phyloP scores from a whole-genome alignment of 2,329 filamentous ascomycete species.

The Pyricularia grisea region DNA sequence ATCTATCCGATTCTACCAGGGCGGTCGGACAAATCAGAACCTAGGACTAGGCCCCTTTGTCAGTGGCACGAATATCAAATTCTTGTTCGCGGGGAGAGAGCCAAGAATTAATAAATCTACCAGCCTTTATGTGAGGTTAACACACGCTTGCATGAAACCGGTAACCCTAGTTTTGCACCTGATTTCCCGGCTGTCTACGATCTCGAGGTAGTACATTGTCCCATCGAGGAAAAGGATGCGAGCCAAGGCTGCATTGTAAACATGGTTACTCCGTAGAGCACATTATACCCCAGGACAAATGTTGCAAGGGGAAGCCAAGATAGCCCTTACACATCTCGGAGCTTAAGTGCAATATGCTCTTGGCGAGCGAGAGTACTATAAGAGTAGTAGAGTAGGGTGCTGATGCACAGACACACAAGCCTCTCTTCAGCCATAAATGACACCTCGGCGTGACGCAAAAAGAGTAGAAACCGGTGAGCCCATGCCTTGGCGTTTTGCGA shows the following conservation, averaged over 20 bases:
- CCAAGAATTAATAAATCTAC: background rate
- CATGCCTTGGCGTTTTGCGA: background rate
- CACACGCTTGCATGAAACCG: background rate
- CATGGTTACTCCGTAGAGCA: background rate
- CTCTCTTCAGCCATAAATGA: too few species aligned
- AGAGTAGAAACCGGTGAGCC: background rate
- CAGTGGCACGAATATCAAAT: background rate
- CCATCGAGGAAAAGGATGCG: background rate
- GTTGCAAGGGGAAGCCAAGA: too few species aligned
- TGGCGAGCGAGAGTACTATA: background rate
- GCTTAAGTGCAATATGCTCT: background rate
- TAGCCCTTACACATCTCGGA: background rate
- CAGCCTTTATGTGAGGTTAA: background rate
- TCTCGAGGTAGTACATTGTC: background rate
- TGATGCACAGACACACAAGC: too few species aligned
- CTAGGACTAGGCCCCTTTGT: background rate
- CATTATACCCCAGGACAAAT: too few species aligned
- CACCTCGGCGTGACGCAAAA: background rate
- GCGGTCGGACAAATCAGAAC: background rate
- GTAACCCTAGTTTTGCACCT: background rate
- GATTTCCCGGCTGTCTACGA: background rate
- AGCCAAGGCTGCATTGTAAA: background rate
- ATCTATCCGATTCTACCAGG: background rate
- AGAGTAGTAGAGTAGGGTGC: background rate
- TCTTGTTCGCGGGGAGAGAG: background rate